Conservation (phyloP, 139 green algal species). For the Haematococcus lacustris region DNA sequence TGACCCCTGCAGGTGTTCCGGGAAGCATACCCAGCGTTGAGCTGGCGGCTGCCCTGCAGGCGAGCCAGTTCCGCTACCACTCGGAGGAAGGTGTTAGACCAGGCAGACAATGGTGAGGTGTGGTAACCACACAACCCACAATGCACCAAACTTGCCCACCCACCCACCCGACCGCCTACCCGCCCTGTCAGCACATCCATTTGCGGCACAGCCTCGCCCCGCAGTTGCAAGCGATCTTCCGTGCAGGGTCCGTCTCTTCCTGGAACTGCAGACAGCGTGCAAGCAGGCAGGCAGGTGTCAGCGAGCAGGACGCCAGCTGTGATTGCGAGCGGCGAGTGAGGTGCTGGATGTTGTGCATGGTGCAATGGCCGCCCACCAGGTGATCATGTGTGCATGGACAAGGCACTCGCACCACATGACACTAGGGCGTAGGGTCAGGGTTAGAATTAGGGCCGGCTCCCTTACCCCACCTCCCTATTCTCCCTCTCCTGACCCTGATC, state of each 20-base stretch:
- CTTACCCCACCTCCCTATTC: too few species aligned
- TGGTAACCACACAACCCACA: too few species aligned
- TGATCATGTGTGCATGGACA: neutral
- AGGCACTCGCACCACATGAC: neutral
- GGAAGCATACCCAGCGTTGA: too few species aligned
- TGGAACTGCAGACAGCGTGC: neutral
- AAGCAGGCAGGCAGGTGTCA: neutral
- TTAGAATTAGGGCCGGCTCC: neutral
- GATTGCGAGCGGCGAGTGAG: neutral
- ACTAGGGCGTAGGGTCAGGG: neutral
- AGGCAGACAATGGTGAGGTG: too few species aligned
- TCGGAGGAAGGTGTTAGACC: too few species aligned
- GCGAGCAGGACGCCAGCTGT: neutral
- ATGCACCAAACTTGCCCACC: too few species aligned
- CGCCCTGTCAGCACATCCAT: constrained; percentile 44
- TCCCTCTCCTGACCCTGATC: too few species aligned
- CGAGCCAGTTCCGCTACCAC: too few species aligned
- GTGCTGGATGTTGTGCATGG: neutral
- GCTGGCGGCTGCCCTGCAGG: too few species aligned
- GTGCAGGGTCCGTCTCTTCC: constrained; percentile 13
- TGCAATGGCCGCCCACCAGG: neutral
- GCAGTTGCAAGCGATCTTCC: constrained; percentile 51
- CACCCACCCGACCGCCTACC: too few species aligned
- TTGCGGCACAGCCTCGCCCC: constrained; percentile 51
- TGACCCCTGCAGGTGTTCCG: too few species aligned